Evolutionary conservation across 1,284 basidiomycete genomes (phyloP), one percentile per base, ranked within the genome.

Genomic region (Ganoderma lingzhi): DNA sequence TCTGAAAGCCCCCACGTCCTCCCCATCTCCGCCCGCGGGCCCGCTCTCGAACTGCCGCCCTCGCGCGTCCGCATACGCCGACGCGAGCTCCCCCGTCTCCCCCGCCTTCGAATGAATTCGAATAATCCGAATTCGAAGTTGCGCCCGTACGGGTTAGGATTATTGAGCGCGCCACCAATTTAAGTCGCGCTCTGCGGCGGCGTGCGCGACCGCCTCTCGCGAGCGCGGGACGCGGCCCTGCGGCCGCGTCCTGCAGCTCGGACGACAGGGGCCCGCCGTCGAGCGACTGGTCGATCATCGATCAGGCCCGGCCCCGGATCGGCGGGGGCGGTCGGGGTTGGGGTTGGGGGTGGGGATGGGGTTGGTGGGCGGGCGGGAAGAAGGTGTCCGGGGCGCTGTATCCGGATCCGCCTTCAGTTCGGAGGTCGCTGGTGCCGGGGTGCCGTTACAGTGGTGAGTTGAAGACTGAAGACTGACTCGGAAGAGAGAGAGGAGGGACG

Each of bases 121-220:
- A n/a, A n/a, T n/a, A n/a, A n/a, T 10, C 71, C 60, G 68, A 75
- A 62, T 80, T 78, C 32, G 77, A n/a, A 71, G 71, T 79, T 78
- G 10, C 70, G 67, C 8, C 73, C 76, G 65, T 78, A 79, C 62
- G 78, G 77, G 65, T 76, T 76, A 69, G 78, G 53, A 0, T 72
- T 74, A n/a, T 62, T 76, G 63, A 78, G 23, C 23, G 23, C 23
- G 23, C 23, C 23, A 23, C 23, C 23, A 23, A n/a, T n/a, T n/a
- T n/a, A 23, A 78, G 62, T 78, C 77, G 59, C 78, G 71, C 23
- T 69, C 62, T 2, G 75, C 75, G 67, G 75, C 75, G 67, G 78
- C 77, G 58, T 76, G 75, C 51, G 65, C 66, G 69, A 71, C 78
- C 44, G 75, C 62, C 64, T 68, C 70, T 51, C 78, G 74, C 15